These are phyloP conservation scores for Wilcoxina mikolae DNA, from an alignment of 495 filamentous ascomycete species.

Conservation along the genomic window DNA sequence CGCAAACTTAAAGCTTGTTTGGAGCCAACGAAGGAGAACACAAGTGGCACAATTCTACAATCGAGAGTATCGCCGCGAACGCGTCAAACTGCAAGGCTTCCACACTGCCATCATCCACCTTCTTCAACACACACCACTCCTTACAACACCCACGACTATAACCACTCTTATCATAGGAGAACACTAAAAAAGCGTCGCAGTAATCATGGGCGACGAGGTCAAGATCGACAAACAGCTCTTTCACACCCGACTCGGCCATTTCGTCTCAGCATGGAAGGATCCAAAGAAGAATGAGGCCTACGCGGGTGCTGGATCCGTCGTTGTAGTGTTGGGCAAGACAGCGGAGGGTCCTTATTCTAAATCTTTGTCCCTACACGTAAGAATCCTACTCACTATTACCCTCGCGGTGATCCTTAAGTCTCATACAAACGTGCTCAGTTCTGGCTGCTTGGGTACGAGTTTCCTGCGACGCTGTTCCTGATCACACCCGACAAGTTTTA, in stretches of 20 bases:
- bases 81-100: neutral
- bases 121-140: neutral
- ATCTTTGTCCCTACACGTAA: slow-evolving; percentile 86
- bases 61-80: neutral
- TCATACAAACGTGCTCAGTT: slow-evolving; percentile 42
- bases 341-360: slow-evolving; percentile 76
- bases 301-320: slow-evolving; percentile 65
- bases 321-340: slow-evolving; percentile 85
- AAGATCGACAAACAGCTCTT: slow-evolving; percentile 85
- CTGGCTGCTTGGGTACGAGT: slow-evolving; percentile 97
- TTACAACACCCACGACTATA: neutral
- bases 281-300: slow-evolving; percentile 86
- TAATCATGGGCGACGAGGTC: slow-evolving; percentile 41
- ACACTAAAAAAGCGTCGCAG: slow-evolving; percentile 66
- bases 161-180: slow-evolving; percentile 17
- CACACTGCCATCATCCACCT: neutral
- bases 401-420: neutral
- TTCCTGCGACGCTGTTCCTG: slow-evolving; percentile 85
- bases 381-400: too few relatives aligned
- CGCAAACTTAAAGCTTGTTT: neutral
- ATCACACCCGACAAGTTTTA: slow-evolving; percentile 76
- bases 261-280: slow-evolving; percentile 83
- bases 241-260: slow-evolving; percentile 74
- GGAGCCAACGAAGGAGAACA: neutral
- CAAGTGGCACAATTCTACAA: too few relatives aligned